Evolutionary conservation across 75 land plant genomes (phyloP).

Genomic region (Cunninghamia lanceolata): DNA sequence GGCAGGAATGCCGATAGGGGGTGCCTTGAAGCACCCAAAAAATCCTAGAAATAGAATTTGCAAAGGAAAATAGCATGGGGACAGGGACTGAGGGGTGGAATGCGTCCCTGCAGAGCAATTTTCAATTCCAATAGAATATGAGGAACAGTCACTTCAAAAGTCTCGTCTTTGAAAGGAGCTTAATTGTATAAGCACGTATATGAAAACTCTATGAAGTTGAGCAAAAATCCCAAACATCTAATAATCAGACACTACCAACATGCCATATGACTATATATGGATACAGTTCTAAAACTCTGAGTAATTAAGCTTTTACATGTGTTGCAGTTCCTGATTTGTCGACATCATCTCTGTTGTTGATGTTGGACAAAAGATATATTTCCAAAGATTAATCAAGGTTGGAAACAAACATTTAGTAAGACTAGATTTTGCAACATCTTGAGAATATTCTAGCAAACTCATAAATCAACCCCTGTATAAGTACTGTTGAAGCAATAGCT

Average conservation of each 20-base stretch:
- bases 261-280: neutral
- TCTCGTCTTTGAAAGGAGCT: neutral
- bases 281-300: neutral
- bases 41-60: neutral
- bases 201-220: neutral
- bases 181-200: neutral
- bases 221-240: neutral
- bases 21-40: neutral
- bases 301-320: neutral
- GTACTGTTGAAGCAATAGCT: too few relatives aligned
- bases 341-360: neutral
- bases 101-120: neutral
- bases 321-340: neutral
- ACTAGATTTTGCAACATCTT: too few relatives aligned
- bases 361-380: too few relatives aligned
- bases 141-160: neutral
- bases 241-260: neutral
- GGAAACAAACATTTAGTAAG: too few relatives aligned
- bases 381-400: too few relatives aligned
- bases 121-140: neutral
- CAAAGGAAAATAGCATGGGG: neutral
- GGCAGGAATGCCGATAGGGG: neutral
- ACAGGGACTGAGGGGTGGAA: neutral
- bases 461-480: too few relatives aligned
- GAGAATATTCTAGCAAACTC: too few relatives aligned